Base-by-base conservation (phyloP, 106 monocot species). In the Allium cepa region DNA sequence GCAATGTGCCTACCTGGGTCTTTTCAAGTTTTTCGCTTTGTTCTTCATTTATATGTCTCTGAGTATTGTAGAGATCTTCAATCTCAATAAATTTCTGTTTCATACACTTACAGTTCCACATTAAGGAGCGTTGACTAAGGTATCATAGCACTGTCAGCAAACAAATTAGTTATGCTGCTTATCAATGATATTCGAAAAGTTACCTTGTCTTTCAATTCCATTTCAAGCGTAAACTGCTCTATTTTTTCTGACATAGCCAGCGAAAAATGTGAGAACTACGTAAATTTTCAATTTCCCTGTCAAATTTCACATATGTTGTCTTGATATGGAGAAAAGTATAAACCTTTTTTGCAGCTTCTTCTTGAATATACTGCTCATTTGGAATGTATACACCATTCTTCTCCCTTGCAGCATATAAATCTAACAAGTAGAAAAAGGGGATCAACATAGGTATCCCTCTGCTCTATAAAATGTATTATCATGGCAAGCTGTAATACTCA, bases 341-440 rank as follows among this genome's bases (percentile, higher is more conserved):
- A 46, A 94, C 94, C 87, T 94, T 94, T 76, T 90, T 90, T 51
- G 90, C 87, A 36, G 86, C 78, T 79, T 90, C 94, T 71, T 90
- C 94, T 48, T 74, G 82, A 57, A 87, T 56, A 67, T 85, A 94
- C 10, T 79, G 84, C 46, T 94, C 87, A 22, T 56, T 71, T 16
- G 87, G 87, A 52, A 90, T 83, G 60, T 83, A 87, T 56, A 87
- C 75, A 9, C 83, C 87, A 70, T 87, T 87, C 68, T 83, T 87
- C 69, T 83, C 87, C 63, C 83, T 77, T 49, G 83, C 87, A 62
- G 87, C 82, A 78, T 71, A 83, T 15, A 87, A 72, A 73, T 87
- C 86, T 87, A 73, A 15, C 3, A 5, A 3, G 5, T 36, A 5
- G 5, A 36, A 36, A 36, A 36, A 36, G 3, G 36, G 36, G 36